Evolutionary conservation across 1,284 basidiomycete genomes (phyloP), one percentile per base, ranked within the genome.

Genomic region (Ganoderma sp.): DNA sequence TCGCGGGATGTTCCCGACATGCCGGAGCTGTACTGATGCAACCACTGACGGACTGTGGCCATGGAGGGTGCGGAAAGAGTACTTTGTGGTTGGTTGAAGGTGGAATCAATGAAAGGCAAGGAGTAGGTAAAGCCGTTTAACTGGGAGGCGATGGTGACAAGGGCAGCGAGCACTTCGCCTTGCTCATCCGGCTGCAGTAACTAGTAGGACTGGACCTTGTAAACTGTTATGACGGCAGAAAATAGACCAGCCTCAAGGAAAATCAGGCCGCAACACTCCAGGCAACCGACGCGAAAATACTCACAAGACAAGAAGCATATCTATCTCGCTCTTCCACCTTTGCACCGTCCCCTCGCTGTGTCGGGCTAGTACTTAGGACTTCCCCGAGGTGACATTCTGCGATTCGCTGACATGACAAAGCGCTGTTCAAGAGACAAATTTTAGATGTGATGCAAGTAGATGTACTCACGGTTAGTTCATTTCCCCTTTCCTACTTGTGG

Each of bases 11-110:
- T 65, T 41, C 64, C 64, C 19, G 52, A 58, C 37, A 65, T n/a
- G 14, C 67, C 65, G n/a, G 54, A 59, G 56, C 52, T 64, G 42
- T 68, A 68, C 43, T 70, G 58, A 28, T 64, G 56, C 19, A 72
- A 65, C 74, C 74, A 75, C 50, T 74, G 71, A 32, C 71, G 70
- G 63, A 65, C 71, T 39, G 69, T 62, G 22, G 63, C 67, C 41
- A 72, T 28, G 4, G 63, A 50, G 3, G 69, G 66, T 10, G 69
- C 65, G 22, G 66, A 88, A 67, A 90, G 89, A 67, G 87, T 50
- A 45, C 58, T 43, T 52, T 32, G 22, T 19, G 37, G 15, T 3
- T 17, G 34, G 17, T 41, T 22, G n/a, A 65, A 52, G 15, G 67
- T 68, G 25, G 67, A 68, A n/a, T 68, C 65, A 15, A 65, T 22